Evolutionary conservation across 768 basidiomycete species (phyloP).

Genomic region (Phaeotremella fagi): DNA sequence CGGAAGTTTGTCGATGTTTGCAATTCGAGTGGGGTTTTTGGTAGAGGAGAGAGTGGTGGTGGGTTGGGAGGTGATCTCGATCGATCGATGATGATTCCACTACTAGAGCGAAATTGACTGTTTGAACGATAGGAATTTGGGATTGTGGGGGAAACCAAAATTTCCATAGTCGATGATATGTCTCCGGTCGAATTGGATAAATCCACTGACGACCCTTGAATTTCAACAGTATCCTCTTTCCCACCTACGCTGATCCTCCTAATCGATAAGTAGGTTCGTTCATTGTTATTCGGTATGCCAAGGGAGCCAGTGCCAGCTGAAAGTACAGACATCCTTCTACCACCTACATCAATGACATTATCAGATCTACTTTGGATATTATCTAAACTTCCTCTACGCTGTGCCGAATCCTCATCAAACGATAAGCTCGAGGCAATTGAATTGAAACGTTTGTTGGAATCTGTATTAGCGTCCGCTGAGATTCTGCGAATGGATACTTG

Average conservation of each 20-base stretch:
- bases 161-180: too few relatives aligned
- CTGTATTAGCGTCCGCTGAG: conserved; percentile 11
- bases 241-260: conserved; percentile 11
- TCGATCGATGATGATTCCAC: too few relatives aligned
- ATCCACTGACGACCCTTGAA: background rate
- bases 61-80: too few relatives aligned
- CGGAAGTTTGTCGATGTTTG: too few relatives aligned
- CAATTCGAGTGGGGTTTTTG: too few relatives aligned
- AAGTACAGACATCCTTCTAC: background rate
- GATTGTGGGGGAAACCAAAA: conserved; percentile 7
- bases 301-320: background rate
- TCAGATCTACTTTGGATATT: too few relatives aligned
- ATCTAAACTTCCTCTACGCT: too few relatives aligned
- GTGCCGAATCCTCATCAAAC: too few relatives aligned
- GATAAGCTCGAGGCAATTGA: conserved; percentile 17
- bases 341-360: conserved; percentile 2
- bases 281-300: too few relatives aligned
- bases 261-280: background rate
- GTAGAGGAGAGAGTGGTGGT: too few relatives aligned
- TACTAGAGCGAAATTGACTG: too few relatives aligned
- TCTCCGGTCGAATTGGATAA: background rate
- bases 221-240: conserved; percentile 1
- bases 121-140: background rate
- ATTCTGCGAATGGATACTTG: conserved; percentile 17
- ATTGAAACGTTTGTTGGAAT: conserved; percentile 16